phyloP scores from a whole-genome alignment of 192 early-diverging fungal species.

The Geranomyces variabilis region DNA sequence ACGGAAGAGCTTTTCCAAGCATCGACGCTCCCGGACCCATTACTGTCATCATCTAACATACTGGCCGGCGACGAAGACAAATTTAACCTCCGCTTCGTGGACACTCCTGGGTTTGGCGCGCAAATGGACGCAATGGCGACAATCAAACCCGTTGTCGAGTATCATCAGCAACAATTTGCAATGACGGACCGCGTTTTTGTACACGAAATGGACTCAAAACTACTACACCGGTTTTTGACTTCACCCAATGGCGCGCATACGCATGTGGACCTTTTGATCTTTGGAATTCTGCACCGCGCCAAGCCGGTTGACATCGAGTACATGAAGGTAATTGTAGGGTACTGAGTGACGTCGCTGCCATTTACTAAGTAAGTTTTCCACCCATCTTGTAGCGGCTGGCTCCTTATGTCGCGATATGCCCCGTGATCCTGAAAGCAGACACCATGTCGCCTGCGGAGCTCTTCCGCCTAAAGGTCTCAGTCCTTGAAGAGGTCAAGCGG shows the following conservation, averaged over 20 bases:
- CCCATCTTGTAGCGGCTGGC: constrained; percentile 39
- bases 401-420: constrained; percentile 65
- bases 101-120: constrained; percentile 50
- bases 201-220: background rate
- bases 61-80: constrained; percentile 28
- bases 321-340: constrained; percentile 43
- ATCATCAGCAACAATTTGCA: constrained; percentile 38
- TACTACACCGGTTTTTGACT: constrained; percentile 30
- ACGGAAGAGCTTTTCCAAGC: constrained; percentile 13
- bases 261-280: constrained; percentile 51
- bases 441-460: constrained; percentile 53
- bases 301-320: constrained; percentile 78
- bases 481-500: constrained; percentile 55
- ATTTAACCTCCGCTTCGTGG: constrained; percentile 47
- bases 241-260: constrained; percentile 40
- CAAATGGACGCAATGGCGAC: constrained; percentile 45
- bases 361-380: no score
- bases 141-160: constrained; percentile 45
- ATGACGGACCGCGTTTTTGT: constrained; percentile 45
- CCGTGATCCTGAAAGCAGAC: constrained; percentile 71
- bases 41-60: constrained; percentile 18
- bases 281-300: constrained; percentile 54
- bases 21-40: constrained; percentile 38
- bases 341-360: no score
- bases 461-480: constrained; percentile 52